Base-by-base conservation (phyloP, 208 protist genomes). In the Crithidia expoeki region DNA sequence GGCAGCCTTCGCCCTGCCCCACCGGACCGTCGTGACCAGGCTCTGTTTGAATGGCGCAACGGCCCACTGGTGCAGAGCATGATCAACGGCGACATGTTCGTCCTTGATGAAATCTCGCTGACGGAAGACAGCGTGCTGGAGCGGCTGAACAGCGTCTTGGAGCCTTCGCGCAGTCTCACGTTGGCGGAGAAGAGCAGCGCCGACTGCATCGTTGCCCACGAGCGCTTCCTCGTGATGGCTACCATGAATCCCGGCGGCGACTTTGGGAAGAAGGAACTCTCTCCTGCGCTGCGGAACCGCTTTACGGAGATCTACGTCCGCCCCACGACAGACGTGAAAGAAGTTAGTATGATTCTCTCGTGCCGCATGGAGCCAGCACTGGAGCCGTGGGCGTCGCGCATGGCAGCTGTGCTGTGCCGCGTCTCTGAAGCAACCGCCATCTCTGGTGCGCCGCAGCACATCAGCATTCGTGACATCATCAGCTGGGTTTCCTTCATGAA, bases 231-330 rank as follows among this genome's bases (percentile, higher is more conserved):
- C 51, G 88, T 99, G 16, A 65, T 99, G 66, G 99, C 99, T 21
- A 99, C 99, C 10, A 99, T 99, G 99, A 99, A 99, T 83, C 99
- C 99, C 10, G 98, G 99, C 50, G 99, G 99, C 27, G 99, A 99
- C 80, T 99, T 99, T 95, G 99, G 99, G 50, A 99, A 99, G 84
- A 99, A 99, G 81, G 99, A 99, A 84, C 84, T 99, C 10, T 99
- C 98, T 11, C 99, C 99, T 17, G 99, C 99, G 49, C 88, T 99
- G 30, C 86, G 99, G 59, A 99, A 99, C 72, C 88, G 99, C 69
- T 99, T 99, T 72, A 99, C 99, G 0, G 99, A 99, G 78, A 97
- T 99, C 27, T 99, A 99, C 93, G 98, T 99, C 4, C 94, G 97
- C 11, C 76, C 88, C 23, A 94, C 96, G 25, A 94, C 90, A 3